Conservation (phyloP, 768 basidiomycete species). For the Tylopilus cervinicoccineus region DNA sequence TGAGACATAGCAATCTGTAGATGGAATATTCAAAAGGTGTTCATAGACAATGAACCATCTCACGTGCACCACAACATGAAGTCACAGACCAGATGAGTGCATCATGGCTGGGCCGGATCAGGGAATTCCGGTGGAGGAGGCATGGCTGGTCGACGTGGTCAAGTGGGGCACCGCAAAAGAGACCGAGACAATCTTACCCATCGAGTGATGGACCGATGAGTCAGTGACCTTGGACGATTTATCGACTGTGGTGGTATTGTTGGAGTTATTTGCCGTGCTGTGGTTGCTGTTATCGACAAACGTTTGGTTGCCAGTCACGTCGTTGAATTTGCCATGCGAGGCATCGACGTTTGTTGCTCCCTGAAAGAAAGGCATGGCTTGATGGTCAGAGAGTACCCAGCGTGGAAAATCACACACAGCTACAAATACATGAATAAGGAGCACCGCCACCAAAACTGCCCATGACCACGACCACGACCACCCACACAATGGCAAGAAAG, state of each 20-base stretch:
- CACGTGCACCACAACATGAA: too few species aligned
- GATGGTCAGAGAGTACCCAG: not conserved
- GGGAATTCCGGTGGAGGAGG: not conserved
- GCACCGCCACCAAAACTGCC: not conserved
- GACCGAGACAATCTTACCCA: conserved; percentile 9
- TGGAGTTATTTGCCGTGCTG: conserved; percentile 10
- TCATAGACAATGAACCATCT: too few species aligned
- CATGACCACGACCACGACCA: conserved; percentile 1
- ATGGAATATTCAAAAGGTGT: too few species aligned
- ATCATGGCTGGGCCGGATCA: conserved; percentile 4
- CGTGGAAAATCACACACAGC: not conserved
- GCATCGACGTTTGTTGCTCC: conserved; percentile 14
- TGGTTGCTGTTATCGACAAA: conserved; percentile 18
- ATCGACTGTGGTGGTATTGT: conserved; percentile 18
- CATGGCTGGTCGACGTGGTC: not conserved
- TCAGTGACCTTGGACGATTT: conserved; percentile 14
- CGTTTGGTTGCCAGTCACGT: conserved; percentile 19
- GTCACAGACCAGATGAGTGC: too few species aligned
- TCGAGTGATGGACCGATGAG: conserved; percentile 24
- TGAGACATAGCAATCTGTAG: too few species aligned
- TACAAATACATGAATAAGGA: not conserved
- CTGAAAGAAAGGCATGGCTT: conserved; percentile 25
- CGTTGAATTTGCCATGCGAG: conserved; percentile 18
- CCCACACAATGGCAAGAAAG: conserved; percentile 19
- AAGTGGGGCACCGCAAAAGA: not conserved